A percentile compares a stretch with the other conserved stretches of the same genome.
Conservation (phyloP, 306 rosid genomes). For the Prunus mongolica region DNA sequence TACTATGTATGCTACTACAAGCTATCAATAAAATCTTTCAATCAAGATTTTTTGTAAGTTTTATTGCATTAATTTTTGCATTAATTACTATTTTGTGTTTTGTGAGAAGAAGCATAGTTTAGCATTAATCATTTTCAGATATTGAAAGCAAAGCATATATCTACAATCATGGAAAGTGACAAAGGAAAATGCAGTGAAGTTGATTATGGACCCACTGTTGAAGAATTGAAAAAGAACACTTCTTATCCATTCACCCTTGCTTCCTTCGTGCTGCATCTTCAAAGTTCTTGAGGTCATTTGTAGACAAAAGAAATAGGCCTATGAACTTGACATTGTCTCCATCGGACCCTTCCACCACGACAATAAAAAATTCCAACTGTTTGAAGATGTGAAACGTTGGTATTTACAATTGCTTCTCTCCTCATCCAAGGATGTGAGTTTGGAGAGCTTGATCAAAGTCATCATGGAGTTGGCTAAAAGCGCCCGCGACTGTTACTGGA, state of each 20-base stretch:
- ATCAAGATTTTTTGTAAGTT: too few species aligned
- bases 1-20: too few species aligned
- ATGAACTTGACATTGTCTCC: not conserved
- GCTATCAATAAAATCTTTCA: too few species aligned
- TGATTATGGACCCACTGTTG: not conserved
- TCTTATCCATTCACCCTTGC: not conserved
- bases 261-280: constrained; percentile 6
- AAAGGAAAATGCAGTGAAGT: too few species aligned
- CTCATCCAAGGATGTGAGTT: fast-evolving
- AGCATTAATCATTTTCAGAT: not conserved
- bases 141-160: too few species aligned
- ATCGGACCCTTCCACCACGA: constrained; percentile 8
- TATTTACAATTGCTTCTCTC: not conserved
- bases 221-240: not conserved
- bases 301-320: not conserved
- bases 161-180: not conserved
- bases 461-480: not conserved
- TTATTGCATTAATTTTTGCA: too few species aligned
- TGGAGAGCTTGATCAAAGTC: not conserved
- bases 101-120: too few species aligned
- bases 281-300: not conserved
- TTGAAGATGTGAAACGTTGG: not conserved
- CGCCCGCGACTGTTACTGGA: not conserved
- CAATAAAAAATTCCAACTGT: not conserved
- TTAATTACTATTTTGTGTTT: too few species aligned